Conservation (phyloP, 148 eudicot species). For the Chenopodium berlandieri region DNA sequence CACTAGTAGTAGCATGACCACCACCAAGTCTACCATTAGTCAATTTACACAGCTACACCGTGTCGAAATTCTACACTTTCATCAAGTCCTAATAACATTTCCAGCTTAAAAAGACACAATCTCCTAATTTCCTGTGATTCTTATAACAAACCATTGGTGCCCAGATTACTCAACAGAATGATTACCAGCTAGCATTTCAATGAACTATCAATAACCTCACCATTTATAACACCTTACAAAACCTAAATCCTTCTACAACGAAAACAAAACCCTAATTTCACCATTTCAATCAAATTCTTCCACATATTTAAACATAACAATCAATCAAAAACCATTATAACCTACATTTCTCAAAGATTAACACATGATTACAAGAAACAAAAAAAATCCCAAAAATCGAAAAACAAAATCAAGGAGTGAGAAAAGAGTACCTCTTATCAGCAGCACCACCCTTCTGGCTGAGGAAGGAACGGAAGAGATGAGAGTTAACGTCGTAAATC, state of each 20-base stretch:
- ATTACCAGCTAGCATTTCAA: background rate
- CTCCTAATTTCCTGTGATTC: no score
- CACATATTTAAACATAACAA: no score
- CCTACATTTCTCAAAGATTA: no score
- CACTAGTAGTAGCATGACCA: no score
- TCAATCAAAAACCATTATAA: background rate
- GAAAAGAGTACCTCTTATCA: conserved; percentile 47
- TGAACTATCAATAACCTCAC: no score
- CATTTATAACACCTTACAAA: no score
- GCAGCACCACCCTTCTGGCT: conserved; percentile 72
- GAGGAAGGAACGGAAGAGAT: conserved; percentile 65
- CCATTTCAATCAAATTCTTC: background rate
- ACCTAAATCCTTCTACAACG: background rate
- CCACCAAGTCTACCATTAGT: no score
- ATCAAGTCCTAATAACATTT: no score
- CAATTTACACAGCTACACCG: no score
- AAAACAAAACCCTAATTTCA: background rate
- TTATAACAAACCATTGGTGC: no score
- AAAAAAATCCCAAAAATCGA: background rate
- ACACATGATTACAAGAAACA: background rate
- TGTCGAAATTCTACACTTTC: no score
- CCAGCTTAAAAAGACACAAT: no score
- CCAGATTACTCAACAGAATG: background rate
- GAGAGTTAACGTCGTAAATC: conserved; percentile 73
- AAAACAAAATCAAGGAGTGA: background rate